A percentile compares a stretch with the other conserved stretches of the same genome.
Conservation (phyloP, 179 eudicot genomes). For the Silene vulgaris region DNA sequence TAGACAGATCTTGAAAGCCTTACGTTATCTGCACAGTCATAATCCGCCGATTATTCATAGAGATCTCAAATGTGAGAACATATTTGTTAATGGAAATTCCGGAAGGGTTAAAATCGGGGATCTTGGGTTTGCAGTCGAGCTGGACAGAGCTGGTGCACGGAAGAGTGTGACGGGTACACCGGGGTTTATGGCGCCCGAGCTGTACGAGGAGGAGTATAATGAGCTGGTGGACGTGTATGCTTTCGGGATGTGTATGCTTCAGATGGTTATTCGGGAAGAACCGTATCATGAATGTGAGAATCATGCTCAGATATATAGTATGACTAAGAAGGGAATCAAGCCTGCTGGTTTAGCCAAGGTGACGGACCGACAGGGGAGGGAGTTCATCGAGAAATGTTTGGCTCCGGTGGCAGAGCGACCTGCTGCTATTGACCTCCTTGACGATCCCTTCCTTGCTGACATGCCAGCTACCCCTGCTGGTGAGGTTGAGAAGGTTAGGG, state of each 20-base stretch:
- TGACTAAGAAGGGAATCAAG: constrained; percentile 27
- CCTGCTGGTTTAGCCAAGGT: constrained; percentile 38
- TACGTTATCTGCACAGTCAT: constrained; percentile 34
- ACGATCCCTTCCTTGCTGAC: constrained; percentile 33
- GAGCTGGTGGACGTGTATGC: constrained; percentile 37
- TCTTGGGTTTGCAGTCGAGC: constrained; percentile 31
- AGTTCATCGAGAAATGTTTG: constrained; percentile 40
- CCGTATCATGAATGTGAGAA: constrained; percentile 35
- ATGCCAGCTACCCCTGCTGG: background rate
- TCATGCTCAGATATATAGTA: constrained; percentile 31
- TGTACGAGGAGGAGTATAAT: constrained; percentile 29
- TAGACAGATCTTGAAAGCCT: constrained; percentile 34
- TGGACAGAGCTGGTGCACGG: constrained; percentile 11
- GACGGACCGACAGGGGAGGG: constrained; percentile 31
- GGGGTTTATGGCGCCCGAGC: constrained; percentile 40
- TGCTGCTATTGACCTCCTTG: constrained; percentile 32
- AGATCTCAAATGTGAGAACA: constrained; percentile 40
- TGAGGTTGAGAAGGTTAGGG: constrained; percentile 13
- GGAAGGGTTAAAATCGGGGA: constrained; percentile 39
- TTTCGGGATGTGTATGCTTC: constrained; percentile 39
- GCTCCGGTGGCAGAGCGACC: constrained; percentile 32
- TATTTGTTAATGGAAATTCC: constrained; percentile 37
- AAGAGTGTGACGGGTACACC: constrained; percentile 28
- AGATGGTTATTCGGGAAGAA: constrained; percentile 36
- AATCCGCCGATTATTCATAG: constrained; percentile 35